Percentiles rank a stretch among this genome's conserved stretches.
Evolutionary conservation across 768 basidiomycete genomes (phyloP).

Genomic region (Leccinum subgranulosum): DNA sequence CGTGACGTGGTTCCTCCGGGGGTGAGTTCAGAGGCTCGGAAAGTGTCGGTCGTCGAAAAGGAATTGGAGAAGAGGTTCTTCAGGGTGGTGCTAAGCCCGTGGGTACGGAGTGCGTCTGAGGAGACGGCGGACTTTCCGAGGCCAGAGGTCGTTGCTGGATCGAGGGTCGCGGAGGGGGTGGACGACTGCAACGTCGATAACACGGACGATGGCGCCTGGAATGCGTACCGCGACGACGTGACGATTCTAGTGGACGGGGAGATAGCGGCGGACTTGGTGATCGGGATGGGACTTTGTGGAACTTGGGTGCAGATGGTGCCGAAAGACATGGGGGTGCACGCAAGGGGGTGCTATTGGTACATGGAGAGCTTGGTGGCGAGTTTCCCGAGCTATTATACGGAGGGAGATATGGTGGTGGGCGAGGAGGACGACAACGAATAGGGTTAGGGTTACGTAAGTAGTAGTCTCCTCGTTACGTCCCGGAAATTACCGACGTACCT

Average conservation of each 20-base stretch:
- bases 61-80: conserved; percentile 42
- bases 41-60: conserved; percentile 36
- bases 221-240: conserved; percentile 31
- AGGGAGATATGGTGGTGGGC: conserved; percentile 2
- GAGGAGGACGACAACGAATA: conserved; percentile 2
- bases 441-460: not conserved
- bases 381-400: conserved; percentile 49
- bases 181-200: conserved; percentile 15
- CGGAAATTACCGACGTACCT: conserved; percentile 4
- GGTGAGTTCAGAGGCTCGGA: not conserved
- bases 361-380: conserved; percentile 48
- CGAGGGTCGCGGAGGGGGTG: conserved; percentile 18
- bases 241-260: conserved; percentile 27
- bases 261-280: conserved; percentile 10
- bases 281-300: conserved; percentile 34
- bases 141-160: conserved; percentile 32
- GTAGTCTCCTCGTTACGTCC: not conserved
- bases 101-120: conserved; percentile 35
- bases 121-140: conserved; percentile 34
- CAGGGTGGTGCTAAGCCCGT: conserved; percentile 51
- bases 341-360: conserved; percentile 48
- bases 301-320: conserved; percentile 35
- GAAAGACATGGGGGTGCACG: conserved; percentile 4
- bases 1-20: conserved; percentile 41
- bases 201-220: conserved; percentile 25